Evolutionary conservation across 257 asterid genomes (phyloP), one percentile per base, ranked within the genome.

Genomic region (Nyctanthes arbortristis): DNA sequence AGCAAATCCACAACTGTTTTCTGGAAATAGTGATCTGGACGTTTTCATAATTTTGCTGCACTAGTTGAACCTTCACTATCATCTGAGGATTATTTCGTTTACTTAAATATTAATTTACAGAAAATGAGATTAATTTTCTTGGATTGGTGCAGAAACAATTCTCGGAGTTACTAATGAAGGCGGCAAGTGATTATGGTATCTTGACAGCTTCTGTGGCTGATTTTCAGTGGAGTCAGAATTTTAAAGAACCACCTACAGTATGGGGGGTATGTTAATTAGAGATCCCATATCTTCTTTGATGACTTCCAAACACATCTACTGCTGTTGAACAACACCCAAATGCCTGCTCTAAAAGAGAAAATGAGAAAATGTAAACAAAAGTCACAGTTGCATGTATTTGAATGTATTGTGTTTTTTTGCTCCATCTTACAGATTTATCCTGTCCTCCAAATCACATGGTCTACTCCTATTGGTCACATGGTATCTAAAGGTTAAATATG

Each of bases 171-270:
- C 84, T 94, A 58, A 91, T 93, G 96, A 91, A 83, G 84, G 99
- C 97, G 27, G 99, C 99, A 13, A 87, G 96, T 81, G 99, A 94
- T 75, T 94, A 94, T 75, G 97, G 97, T 70, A 82, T 96, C 67
- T 84, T 94, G 77, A 94, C 99, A 8, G 90, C 97, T 54, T 94
- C 99, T 29, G 89, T 85, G 49, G 89, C 87, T 70, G 99, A 94
- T 80, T 87, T 91, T 73, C 97, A 94, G 30, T 94, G 99, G 99
- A 91, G 87, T 72, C 99, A 88, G 78, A 94, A 94, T 84, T 94
- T 94, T 72, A 91, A 86, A 78, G 97, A 91, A 75, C 97, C 99
- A 54, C 95, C 99, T 40, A 82, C 96, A 49, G 88, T 86, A 18
- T 94, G 99, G 99, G 97, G 95, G 79, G 99, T 94, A 88, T 79